Conservation (phyloP, 2,329 filamentous ascomycete genomes). For the Davidsoniella australis region DNA sequence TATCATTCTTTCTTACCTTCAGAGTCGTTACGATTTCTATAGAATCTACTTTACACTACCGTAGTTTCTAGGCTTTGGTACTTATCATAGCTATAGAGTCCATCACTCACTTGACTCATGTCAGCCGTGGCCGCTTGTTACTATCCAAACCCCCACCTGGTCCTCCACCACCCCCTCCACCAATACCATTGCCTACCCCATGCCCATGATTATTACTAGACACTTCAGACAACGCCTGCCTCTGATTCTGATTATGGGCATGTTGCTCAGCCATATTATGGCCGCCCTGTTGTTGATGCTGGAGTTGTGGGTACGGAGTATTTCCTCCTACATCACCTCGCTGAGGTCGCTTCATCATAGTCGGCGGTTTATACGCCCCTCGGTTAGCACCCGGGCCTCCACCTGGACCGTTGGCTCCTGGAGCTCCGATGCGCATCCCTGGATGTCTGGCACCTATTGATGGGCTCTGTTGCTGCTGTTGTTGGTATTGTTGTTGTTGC, state of each 20-base stretch:
- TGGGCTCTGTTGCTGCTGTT: conserved; percentile 20
- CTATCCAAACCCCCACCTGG: conserved; percentile 15
- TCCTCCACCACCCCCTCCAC: too few relatives aligned
- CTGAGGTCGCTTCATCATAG: conserved; percentile 38
- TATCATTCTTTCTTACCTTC: too few relatives aligned
- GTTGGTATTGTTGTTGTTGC: conserved; percentile 15
- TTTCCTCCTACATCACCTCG: conserved; percentile 14
- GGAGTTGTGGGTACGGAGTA: conserved; percentile 16
- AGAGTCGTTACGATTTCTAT: too few relatives aligned
- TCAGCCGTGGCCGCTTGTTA: conserved; percentile 34
- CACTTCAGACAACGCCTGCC: conserved; percentile 34
- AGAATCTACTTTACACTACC: too few relatives aligned
- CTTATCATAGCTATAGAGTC: too few relatives aligned
- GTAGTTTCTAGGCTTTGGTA: too few relatives aligned
- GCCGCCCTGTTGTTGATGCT: conserved; percentile 13
- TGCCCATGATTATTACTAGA: conserved; percentile 24
- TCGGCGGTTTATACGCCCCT: conserved; percentile 36
- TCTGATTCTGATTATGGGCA: conserved; percentile 13
- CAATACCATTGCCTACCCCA: background rate
- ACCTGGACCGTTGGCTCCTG: conserved; percentile 22
- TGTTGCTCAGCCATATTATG: conserved; percentile 9
- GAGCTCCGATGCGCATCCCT: conserved; percentile 39
- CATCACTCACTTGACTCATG: conserved; percentile 14
- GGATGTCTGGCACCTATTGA: conserved; percentile 16
- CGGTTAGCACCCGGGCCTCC: conserved; percentile 42